Base-by-base conservation (phyloP, 148 eudicot species). In the Chenopodium quinoa region DNA sequence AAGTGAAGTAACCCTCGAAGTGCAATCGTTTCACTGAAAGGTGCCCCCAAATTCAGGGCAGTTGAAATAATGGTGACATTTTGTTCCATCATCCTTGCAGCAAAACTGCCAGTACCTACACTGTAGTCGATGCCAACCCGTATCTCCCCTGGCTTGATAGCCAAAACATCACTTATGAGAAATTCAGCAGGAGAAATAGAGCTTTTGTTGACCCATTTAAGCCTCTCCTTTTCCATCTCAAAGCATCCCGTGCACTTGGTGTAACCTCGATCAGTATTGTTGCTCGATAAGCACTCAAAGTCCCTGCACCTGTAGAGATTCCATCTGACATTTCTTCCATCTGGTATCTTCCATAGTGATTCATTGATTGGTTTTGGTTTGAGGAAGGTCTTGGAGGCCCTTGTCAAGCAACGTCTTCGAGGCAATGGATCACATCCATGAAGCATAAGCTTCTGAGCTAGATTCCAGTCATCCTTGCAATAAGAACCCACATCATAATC, bases 351-450 rank as follows among this genome's bases (percentile, higher is more conserved):
- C 98, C 99, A 94, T 20, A 97, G 91, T 48, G 99, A 97, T 88
- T 90, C 95, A 32, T 92, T 94, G 8, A 92, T 97, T 10, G 97
- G 83, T 77, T 90, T 92, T 23, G 99, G 99, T 86, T 88, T 92
- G 62, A 78, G 86, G 83, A 83, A 94, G 40, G 90, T 86, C 87
- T 92, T 94, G 4, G 99, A 93, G 23, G 98, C 98, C 83, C 99
- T 79, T 29, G 98, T 86, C 83, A 97, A 88, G 87, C 99, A 97
- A 56, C 99, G 87, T 75, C 99, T 90, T 65, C 99, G 81, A 5
- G 99, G 99, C 80, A 97, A 81, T 1, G 99, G 99, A 89, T 97
- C 99, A 68, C 99, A 97, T 1, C 98, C 99, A 44, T 82, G 87
- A 74, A 94, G 86, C 98, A 94, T 92, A 44, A 97, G 95, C 91